Conservation (phyloP, 805 yeast genomes). For the Metschnikowia arizonensis region DNA sequence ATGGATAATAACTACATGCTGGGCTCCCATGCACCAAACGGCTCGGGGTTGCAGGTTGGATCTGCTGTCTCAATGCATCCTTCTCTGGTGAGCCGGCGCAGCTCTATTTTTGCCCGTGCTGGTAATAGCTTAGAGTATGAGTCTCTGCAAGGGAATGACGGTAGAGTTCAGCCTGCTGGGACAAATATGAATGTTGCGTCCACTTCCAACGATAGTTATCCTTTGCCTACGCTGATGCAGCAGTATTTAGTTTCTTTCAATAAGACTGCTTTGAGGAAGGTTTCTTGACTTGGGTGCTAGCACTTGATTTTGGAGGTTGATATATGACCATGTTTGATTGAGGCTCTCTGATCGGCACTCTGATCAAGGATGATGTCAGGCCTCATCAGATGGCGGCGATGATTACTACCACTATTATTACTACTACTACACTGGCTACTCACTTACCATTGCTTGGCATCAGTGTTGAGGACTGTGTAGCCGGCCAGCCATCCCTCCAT, state of each 20-base stretch:
- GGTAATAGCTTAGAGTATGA: neutral
- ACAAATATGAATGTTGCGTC: neutral
- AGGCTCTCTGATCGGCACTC: too few species aligned
- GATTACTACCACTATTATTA: too few species aligned
- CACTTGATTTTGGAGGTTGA: too few species aligned
- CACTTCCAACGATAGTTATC: neutral
- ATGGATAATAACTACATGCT: conserved; percentile 3
- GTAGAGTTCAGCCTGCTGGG: neutral
- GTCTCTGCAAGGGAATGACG: conserved; percentile 1
- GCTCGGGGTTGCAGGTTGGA: neutral
- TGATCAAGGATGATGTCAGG: too few species aligned
- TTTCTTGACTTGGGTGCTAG: neutral
- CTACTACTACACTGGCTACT: too few species aligned
- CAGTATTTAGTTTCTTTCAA: conserved; percentile 8
- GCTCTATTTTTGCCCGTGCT: neutral
- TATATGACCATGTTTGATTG: too few species aligned
- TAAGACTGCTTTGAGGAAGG: conserved; percentile 4
- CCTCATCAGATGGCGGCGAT: too few species aligned
- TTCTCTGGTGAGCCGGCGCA: conserved; percentile 2
- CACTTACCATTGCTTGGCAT: too few species aligned
- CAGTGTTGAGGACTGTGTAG: too few species aligned
- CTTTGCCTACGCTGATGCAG: conserved; percentile 12
- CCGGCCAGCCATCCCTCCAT: too few species aligned
- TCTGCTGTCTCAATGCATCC: neutral
- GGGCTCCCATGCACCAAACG: neutral